Percentiles rank a stretch among this genome's conserved stretches.
Conservation (phyloP, 108 stramenopile genomes). For the Nitzschia inconspicua region DNA sequence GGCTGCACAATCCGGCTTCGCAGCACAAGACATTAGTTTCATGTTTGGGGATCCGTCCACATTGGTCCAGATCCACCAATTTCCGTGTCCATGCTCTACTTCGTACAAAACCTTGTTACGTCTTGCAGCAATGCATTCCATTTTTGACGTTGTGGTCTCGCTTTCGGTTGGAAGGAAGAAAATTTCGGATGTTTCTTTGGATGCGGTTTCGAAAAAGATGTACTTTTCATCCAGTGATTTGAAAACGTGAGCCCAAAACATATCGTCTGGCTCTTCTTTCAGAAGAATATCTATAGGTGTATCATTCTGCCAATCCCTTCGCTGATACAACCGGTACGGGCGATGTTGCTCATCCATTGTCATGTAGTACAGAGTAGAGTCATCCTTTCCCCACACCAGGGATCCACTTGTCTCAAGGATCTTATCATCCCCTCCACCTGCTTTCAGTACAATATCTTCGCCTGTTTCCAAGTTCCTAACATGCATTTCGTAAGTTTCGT, state of each 20-base stretch:
- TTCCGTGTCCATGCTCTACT: constrained; percentile 59
- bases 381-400: constrained; percentile 80
- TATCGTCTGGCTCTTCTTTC: constrained; percentile 75
- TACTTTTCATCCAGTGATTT: constrained; percentile 53
- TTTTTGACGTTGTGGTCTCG: background rate
- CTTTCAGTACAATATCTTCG: constrained; percentile 16
- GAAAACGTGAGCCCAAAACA: constrained; percentile 49
- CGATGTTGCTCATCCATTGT: constrained; percentile 80
- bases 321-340: constrained; percentile 67
- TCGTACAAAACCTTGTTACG: constrained; percentile 60
- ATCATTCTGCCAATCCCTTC: constrained; percentile 28
- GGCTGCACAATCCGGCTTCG: constrained; percentile 38
- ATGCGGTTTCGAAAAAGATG: constrained; percentile 47
- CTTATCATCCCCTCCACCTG: constrained; percentile 5
- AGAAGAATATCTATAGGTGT: constrained; percentile 59
- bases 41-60: constrained; percentile 65
- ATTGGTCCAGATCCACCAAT: constrained; percentile 72
- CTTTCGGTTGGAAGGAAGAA: constrained; percentile 56
- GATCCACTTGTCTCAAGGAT: constrained; percentile 43
- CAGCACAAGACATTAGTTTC: constrained; percentile 52
- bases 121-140: constrained; percentile 65
- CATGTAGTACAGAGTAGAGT: constrained; percentile 73
- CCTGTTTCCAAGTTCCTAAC: constrained; percentile 74
- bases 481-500: constrained; percentile 84
- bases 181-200: constrained; percentile 83